A percentile compares a stretch with the other conserved stretches of the same genome.
phyloP scores from a whole-genome alignment of 768 basidiomycete species.

The Dendrothele bispora region DNA sequence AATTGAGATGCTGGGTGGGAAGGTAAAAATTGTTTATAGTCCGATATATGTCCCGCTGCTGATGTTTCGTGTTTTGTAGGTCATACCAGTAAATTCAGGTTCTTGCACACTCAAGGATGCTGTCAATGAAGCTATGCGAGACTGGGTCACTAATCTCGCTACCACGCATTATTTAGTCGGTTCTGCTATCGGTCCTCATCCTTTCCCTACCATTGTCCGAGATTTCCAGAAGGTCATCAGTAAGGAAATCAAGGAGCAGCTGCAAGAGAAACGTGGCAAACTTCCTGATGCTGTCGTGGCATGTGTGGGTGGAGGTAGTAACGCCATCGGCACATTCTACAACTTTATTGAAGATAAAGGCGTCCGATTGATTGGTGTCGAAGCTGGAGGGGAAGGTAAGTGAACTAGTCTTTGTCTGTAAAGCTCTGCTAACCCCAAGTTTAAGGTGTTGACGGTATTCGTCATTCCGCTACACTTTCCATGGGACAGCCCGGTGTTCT shows the following conservation, averaged over 20 bases:
- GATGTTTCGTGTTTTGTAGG: constrained; percentile 43
- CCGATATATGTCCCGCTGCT: background rate
- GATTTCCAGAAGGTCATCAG: constrained; percentile 98
- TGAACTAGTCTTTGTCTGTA: background rate
- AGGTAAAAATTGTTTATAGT: no score
- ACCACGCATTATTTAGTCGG: constrained; percentile 97
- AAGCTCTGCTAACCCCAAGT: constrained; percentile 2
- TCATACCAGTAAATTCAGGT: constrained; percentile 91
- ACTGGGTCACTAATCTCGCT: constrained; percentile 96
- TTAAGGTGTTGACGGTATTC: constrained; percentile 76
- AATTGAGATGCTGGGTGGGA: constrained; percentile 95
- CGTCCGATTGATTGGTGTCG: constrained; percentile 89
- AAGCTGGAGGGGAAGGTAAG: constrained; percentile 94
- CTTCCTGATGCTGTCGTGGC: constrained; percentile 94
- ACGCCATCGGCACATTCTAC: constrained; percentile 97
- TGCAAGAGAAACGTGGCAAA: constrained; percentile 71
- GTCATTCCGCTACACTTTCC: constrained; percentile 91
- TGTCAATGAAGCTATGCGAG: constrained; percentile 96
- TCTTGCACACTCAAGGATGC: constrained; percentile 97
- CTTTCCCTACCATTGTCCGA: constrained; percentile 98
- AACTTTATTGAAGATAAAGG: constrained; percentile 90
- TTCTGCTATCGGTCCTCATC: constrained; percentile 96
- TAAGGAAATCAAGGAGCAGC: constrained; percentile 88
- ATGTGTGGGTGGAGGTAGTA: constrained; percentile 97
- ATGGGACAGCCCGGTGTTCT: constrained; percentile 92